Conservation (phyloP, 495 filamentous ascomycete genomes). For the Neurospora sp. region DNA sequence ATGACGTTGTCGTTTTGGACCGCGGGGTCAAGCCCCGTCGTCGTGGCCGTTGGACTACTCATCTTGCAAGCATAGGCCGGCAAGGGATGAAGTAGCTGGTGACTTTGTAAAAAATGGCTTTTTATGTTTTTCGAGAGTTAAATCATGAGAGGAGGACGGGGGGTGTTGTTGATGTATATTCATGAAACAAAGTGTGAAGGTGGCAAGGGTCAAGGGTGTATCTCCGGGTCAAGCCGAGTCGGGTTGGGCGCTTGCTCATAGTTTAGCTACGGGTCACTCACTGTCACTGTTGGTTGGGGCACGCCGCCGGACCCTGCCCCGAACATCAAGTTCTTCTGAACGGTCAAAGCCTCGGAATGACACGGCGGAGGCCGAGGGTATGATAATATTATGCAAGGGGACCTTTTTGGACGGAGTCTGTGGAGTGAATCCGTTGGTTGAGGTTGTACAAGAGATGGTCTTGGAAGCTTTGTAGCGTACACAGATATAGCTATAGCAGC, state of each 20-base stretch:
- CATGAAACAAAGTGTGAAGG: neutral
- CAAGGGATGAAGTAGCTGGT: neutral
- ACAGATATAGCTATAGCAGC: neutral
- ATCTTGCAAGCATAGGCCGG: slow-evolving; percentile 5
- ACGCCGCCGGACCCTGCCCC: neutral
- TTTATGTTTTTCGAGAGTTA: neutral
- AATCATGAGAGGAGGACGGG: neutral
- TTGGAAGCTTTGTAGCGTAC: neutral
- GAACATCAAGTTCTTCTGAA: neutral
- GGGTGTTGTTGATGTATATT: neutral
- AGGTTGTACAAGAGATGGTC: neutral
- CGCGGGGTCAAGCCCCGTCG: slow-evolving; percentile 1
- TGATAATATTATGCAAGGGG: neutral
- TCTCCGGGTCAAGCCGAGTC: neutral
- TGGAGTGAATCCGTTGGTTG: neutral
- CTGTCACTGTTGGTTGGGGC: neutral
- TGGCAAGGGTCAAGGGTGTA: neutral
- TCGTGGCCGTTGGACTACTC: slow-evolving; percentile 11
- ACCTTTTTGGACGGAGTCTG: neutral
- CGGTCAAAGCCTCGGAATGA: neutral
- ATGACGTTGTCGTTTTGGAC: neutral
- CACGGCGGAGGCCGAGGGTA: neutral
- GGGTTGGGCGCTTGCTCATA: neutral
- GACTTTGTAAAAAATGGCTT: neutral
- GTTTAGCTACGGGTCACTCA: neutral